Base-by-base conservation (phyloP, 257 asterid species). In the Henckelia pumila region DNA sequence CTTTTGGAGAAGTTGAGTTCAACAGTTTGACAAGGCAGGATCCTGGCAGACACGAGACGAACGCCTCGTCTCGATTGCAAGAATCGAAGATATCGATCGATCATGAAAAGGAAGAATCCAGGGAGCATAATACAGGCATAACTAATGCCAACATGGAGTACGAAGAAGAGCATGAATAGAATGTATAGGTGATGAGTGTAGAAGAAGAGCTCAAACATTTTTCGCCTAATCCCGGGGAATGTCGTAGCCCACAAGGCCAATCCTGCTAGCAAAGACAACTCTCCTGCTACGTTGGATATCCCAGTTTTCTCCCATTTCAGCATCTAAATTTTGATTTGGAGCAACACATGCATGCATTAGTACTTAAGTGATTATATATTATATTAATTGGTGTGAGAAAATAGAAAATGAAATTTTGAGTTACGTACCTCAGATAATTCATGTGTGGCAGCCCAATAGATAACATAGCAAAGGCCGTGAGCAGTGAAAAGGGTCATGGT, bases 151-250 rank as follows among this genome's bases (percentile, higher is more conserved):
- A 83, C 88, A 55, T 90, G 99, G 32, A 90, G 80, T 20, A 88
- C 79, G 44, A 83, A 93, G 89, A 93, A 93, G 71, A 90, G 7
- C 67, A 90, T 64, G 35, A 86, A 93, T 52, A 86, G 70, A 3
- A 80, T 81, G 83, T 93, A 93, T 25, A 93, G 76, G 64, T 90
- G 82, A 20, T 88, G 99, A 40, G 97, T 77, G 83, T 90, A 90
- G 77, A 86, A 93, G 77, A 93, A 93, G 59, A 90, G 79, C 74
- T 93, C 97, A 49, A 90, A 93, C 68, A 81, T 69, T 70, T 81
- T 93, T 70, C 95, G 81, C 73, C 99, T 83, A 11, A 88, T 86
- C 4, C 72, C 52, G 0, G 95, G 95, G 47, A 77, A 70, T 47
- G 95, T 88, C 56, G 97, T 75, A 3, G 73, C 77, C 96, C 99